Evolutionary conservation across 495 filamentous ascomycete genomes (phyloP), one percentile per base, ranked within the genome.

Genomic region (Xylaria grammica): DNA sequence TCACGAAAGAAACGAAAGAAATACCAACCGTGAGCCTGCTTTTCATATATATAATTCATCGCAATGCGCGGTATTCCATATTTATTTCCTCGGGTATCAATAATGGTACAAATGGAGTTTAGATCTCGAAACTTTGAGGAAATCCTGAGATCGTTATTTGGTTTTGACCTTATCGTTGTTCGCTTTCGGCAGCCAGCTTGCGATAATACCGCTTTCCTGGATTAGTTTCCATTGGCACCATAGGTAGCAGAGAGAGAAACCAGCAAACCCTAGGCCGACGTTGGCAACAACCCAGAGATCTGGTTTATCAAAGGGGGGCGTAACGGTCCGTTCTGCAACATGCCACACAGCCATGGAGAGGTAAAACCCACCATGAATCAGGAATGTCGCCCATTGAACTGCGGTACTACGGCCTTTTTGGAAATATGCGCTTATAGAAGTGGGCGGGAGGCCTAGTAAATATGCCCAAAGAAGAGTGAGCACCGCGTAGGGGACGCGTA

Each of bases 231-330:
- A 88, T 56, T 93, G 74, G 70, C 92, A 96, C 96, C 96, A 98
- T 4, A 94, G 72, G 75, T 96, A 97, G 69, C 92, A 94, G 24
- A 96, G 76, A 0, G 86, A 86, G 71, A 97, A 99, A 2, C 92
- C 94, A 10, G 84, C 89, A 29, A 90, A 90, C 7, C 94, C 95
- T 9, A 98, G 78, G 24, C 91, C 83, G 3, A 93, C 94, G 68
- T 98, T 98, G 11, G 87, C 77, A 1, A 99, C 96, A 8, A 94
- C 89, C 93, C 93, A 98, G 10, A 99, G 75, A 79, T 99, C 95
- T 13, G 95, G 95, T 72, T 94, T 97, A 32, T 81, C 81, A 1
- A 81, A 68, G 5, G 93, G 93, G 2, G 91, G 86, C 22, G 76
- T 65, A 1, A 94, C 71, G 65, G 85, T 86, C 7, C 81, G 78